Conservation (phyloP, 2,329 filamentous ascomycete species). For the Neonectria neomacrospora region DNA sequence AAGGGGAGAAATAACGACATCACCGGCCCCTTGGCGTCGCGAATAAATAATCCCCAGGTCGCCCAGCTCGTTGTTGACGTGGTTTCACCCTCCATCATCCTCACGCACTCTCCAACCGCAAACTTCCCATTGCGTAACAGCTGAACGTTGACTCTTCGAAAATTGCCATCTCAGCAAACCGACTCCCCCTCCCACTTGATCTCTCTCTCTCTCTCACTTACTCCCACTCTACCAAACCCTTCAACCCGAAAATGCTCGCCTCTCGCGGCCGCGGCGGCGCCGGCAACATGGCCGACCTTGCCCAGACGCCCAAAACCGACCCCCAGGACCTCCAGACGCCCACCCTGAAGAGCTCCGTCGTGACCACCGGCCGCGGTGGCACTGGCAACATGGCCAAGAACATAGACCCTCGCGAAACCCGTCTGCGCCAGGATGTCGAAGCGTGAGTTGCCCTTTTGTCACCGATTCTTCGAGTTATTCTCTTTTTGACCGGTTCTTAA, state of each 20-base stretch:
- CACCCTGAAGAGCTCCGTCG: conserved; percentile 82
- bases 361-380: conserved; percentile 90
- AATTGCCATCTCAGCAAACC: neutral
- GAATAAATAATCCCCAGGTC: conserved; percentile 17
- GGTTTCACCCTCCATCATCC: conserved; percentile 9
- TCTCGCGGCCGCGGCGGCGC: conserved; percentile 84
- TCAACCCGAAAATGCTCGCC: conserved; percentile 54
- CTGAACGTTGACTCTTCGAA: conserved; percentile 5
- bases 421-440: conserved; percentile 84
- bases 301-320: conserved; percentile 62
- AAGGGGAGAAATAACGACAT: conserved; percentile 15
- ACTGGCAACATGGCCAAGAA: conserved; percentile 86
- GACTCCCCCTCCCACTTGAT: too few relatives aligned
- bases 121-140: neutral
- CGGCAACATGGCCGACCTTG: conserved; percentile 73
- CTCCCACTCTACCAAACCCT: neutral
- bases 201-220: neutral
- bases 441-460: conserved; percentile 61
- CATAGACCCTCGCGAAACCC: conserved; percentile 77
- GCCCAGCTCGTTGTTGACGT: conserved; percentile 6
- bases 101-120: neutral
- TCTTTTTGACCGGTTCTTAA: neutral
- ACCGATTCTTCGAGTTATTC: neutral
- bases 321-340: conserved; percentile 81
- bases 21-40: conserved; percentile 20